phyloP scores from a whole-genome alignment of 495 filamentous ascomycete species.

The Chaetomium cochliodes region DNA sequence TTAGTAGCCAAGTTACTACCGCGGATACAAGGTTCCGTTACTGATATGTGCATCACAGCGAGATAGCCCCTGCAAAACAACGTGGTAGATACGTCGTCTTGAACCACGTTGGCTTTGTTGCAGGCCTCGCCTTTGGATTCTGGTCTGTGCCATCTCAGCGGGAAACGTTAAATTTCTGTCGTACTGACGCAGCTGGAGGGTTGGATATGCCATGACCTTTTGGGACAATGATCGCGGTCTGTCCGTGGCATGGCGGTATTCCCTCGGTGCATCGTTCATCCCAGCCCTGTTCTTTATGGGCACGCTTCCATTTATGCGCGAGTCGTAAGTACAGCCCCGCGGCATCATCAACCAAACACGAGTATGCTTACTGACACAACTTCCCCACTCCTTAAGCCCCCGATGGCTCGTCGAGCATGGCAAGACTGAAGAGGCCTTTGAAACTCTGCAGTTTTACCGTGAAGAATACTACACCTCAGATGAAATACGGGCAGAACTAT shows the following conservation, averaged over 20 bases:
- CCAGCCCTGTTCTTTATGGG: conserved; percentile 46
- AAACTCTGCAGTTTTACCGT: conserved; percentile 45
- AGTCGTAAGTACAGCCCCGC: conserved; percentile 41
- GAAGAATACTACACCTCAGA: conserved; percentile 41
- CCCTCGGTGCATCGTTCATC: conserved; percentile 45
- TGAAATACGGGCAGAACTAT: conserved; percentile 39
- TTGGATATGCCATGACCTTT: conserved; percentile 47
- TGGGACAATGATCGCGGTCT: conserved; percentile 37
- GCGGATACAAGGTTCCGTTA: background rate
- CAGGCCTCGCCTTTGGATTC: conserved; percentile 52
- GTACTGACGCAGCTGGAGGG: conserved; percentile 32
- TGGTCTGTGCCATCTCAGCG: conserved; percentile 40
- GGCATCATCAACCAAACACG: no score
- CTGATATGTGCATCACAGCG: conserved; percentile 35
- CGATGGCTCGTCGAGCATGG: conserved; percentile 53
- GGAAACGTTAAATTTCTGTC: background rate
- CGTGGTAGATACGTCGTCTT: conserved; percentile 56
- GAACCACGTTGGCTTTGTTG: conserved; percentile 58
- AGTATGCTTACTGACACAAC: background rate
- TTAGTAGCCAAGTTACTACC: background rate
- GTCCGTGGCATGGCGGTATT: conserved; percentile 48
- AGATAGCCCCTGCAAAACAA: conserved; percentile 52
- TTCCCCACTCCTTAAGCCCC: conserved; percentile 31
- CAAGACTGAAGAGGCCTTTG: conserved; percentile 37
- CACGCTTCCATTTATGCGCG: conserved; percentile 50